Percentiles rank a stretch among this genome's conserved stretches.
Conservation (phyloP, 2,329 filamentous ascomycete species). For the Sporothrix pseudoabietina region DNA sequence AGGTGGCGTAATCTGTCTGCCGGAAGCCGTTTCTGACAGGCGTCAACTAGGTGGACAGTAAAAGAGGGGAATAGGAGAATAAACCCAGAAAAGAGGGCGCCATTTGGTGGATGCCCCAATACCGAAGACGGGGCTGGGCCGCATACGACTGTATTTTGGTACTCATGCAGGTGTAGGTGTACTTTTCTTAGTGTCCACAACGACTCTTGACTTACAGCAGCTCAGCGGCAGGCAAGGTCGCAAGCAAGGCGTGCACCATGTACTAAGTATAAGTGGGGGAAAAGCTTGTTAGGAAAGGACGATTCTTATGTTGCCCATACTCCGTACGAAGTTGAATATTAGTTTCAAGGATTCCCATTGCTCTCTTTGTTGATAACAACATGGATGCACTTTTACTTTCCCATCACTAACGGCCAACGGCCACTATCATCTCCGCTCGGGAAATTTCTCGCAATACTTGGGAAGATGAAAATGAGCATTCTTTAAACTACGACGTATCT, state of each 20-base stretch:
- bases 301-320: background rate
- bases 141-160: background rate
- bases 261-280: background rate
- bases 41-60: background rate
- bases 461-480: background rate
- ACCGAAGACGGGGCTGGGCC: background rate
- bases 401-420: background rate
- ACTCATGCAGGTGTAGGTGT: background rate
- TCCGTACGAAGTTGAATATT: background rate
- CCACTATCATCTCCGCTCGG: background rate
- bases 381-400: background rate
- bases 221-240: too few species aligned
- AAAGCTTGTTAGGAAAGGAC: background rate
- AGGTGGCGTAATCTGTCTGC: background rate
- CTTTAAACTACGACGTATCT: background rate
- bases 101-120: background rate
- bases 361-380: background rate
- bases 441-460: background rate
- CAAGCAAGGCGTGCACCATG: background rate
- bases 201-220: background rate
- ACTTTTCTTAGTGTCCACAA: background rate
- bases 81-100: background rate
- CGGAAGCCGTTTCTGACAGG: background rate
- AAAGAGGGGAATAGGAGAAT: background rate
- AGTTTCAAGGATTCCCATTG: background rate